A percentile compares a stretch with the other conserved stretches of the same genome.
phyloP scores from a whole-genome alignment of 2,329 filamentous ascomycete species.

The Hortaea werneckii region DNA sequence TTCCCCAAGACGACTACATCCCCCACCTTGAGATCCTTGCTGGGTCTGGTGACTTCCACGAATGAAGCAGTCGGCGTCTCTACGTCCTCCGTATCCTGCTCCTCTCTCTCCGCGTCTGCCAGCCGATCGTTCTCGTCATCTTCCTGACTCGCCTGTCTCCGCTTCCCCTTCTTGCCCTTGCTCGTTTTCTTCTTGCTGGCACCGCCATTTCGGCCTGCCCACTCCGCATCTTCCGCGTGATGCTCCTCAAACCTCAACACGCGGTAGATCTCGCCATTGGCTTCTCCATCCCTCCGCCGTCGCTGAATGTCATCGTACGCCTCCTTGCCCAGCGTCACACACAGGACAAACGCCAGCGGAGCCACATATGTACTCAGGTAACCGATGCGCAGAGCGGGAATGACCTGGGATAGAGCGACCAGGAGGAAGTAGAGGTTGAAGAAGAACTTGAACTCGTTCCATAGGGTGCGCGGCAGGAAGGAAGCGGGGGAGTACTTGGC shows the following conservation, averaged over 20 bases:
- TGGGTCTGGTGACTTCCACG: slow-evolving; percentile 65
- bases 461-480: slow-evolving; percentile 86
- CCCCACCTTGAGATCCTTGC: slow-evolving; percentile 81
- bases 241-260: slow-evolving; percentile 62
- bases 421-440: slow-evolving; percentile 99
- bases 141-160: slow-evolving; percentile 23
- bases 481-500: slow-evolving; percentile 95
- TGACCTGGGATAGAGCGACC: slow-evolving; percentile 86
- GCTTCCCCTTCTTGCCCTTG: slow-evolving; percentile 24
- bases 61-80: slow-evolving; percentile 26
- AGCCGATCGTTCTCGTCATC: slow-evolving; percentile 32
- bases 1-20: slow-evolving; percentile 90
- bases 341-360: slow-evolving; percentile 80
- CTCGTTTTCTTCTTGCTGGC: slow-evolving; percentile 28
- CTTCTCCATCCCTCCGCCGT: slow-evolving; percentile 78
- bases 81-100: slow-evolving; percentile 40
- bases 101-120: slow-evolving; percentile 61
- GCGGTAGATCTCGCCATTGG: slow-evolving; percentile 82
- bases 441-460: slow-evolving; percentile 99
- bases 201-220: slow-evolving; percentile 34
- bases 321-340: slow-evolving; percentile 90
- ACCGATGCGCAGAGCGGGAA: slow-evolving; percentile 80
- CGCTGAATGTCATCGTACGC: slow-evolving; percentile 86
- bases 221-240: slow-evolving; percentile 40
- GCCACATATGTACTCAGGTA: slow-evolving; percentile 93